Conservation (phyloP, 2,329 filamentous ascomycete genomes). For the Colletotrichum viniferum region DNA sequence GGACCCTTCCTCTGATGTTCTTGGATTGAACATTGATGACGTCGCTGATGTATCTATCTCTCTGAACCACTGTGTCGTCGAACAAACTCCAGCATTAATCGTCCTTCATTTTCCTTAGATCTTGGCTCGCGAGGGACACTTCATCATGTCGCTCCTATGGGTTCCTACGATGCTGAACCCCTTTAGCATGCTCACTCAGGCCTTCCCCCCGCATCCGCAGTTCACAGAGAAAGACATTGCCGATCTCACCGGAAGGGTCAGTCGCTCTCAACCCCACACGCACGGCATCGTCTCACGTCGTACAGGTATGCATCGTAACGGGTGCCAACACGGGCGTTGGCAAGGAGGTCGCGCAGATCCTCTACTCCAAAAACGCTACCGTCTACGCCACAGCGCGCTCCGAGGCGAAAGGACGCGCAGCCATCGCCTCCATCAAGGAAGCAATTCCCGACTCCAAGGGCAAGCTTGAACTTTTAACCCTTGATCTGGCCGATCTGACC, state of each 20-base stretch:
- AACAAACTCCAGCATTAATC: neutral
- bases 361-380: constrained; percentile 57
- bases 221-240: constrained; percentile 46
- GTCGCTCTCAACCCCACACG: neutral
- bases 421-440: constrained; percentile 48
- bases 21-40: neutral
- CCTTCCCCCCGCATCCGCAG: constrained; percentile 38
- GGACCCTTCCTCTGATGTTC: neutral
- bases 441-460: constrained; percentile 40
- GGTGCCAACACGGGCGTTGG: constrained; percentile 50
- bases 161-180: constrained; percentile 11
- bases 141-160: neutral
- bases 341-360: constrained; percentile 54
- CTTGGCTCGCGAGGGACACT: neutral
- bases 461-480: constrained; percentile 44
- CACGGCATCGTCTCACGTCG: neutral
- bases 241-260: constrained; percentile 41
- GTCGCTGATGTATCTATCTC: neutral
- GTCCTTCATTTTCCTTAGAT: neutral
- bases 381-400: constrained; percentile 61
- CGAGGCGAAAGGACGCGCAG: constrained; percentile 44
- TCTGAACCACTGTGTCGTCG: neutral
- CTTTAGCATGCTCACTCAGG: constrained; percentile 23
- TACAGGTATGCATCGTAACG: constrained; percentile 55
- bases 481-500: constrained; percentile 48